Evolutionary conservation across 331 rosid genomes (phyloP), one percentile per base, ranked within the genome.

Genomic region (Telfairia occidentalis): DNA sequence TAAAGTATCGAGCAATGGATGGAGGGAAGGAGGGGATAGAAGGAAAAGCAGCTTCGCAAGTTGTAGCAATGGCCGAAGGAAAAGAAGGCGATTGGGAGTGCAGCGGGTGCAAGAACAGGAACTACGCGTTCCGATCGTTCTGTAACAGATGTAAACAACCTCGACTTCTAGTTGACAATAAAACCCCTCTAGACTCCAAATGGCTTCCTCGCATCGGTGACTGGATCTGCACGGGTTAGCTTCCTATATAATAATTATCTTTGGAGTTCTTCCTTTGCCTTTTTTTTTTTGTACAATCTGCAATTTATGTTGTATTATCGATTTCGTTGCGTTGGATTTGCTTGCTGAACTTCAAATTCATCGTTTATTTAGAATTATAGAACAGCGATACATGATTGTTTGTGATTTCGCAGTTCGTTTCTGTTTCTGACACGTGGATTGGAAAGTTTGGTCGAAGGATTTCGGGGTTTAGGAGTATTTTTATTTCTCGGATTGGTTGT

Each of bases 11-110:
- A 37, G 46, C 46, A 64, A 64, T 64, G 71, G 71, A 64, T 18
- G 71, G 48, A 64, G 71, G 46, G 71, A 64, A 64, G 30, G 71
- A 64, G 71, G 49, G 71, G 49, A 64, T 64, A 8, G 71, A 64
- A 64, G 49, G 49, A 64, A 64, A 37, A 64, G 9, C 29, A 9
- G 29, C 9, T 15, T 64, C n/a, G 19, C 71, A 64, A 64, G 48
- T 19, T n/a, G 15, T 21, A 57, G 55, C 30, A 83, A 88, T 84
- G 91, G 90, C 85, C 2, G 96, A 89, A 80, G 97, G 98, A 11
- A 88, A 93, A 80, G 95, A 91, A 84, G 97, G 97, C 23, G 97
- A 94, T 80, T 94, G 97, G 98, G 98, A 94, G 79, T 94, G 98
- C 82, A 81, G 87, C 32, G 86, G 96, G 40, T 93, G 98, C 86